Evolutionary conservation across 257 asterid species (phyloP), one percentile per base, ranked within the genome.

Genomic region (Solanum virginianum): DNA sequence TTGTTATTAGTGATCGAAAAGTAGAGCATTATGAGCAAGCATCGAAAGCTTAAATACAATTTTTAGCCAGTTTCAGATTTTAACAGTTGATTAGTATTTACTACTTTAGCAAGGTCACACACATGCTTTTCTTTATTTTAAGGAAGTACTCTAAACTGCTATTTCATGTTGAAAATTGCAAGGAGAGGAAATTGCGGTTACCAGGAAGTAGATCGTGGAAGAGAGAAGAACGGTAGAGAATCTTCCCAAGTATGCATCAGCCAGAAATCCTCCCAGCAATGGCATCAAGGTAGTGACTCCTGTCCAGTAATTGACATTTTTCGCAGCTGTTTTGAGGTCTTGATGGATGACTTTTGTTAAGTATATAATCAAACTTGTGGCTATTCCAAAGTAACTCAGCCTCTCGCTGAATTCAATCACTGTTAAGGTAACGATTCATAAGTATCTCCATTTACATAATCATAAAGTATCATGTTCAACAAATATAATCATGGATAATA

Each of bases 351-450:
- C 85, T 56, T 74, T 74, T 11, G 90, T 84, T n/a, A 88, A 72
- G 87, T 88, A 88, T 10, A 22, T 86, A 71, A 88, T 74, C 26
- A 86, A 85, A 62, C 83, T 86, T 4, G 83, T 11, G 39, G 84
- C 79, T 71, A 84, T 86, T 56, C 86, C 89, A 12, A 81, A 88
- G 69, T 70, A 86, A 41, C 86, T 82, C 84, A 88, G 62, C 80
- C 89, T 84, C 83, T 88, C 90, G 3, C 71, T 56, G 68, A 88
- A 81, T 81, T 88, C 90, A 24, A 88, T 86, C 43, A 59, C 90
- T 88, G 82, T 75, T 75, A 49, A 49, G 62, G 62, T 49, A 75
- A 89, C 88, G 90, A 90, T 86, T 94, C 98, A 49, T 93, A 91
- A 66, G 90, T 97, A 93, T 96, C 86, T 82, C 80, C 81, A 45